Percentiles rank a stretch among this genome's conserved stretches.
phyloP scores from a whole-genome alignment of 129 eudicot genomes.

The Chrysanthemum seticuspe region DNA sequence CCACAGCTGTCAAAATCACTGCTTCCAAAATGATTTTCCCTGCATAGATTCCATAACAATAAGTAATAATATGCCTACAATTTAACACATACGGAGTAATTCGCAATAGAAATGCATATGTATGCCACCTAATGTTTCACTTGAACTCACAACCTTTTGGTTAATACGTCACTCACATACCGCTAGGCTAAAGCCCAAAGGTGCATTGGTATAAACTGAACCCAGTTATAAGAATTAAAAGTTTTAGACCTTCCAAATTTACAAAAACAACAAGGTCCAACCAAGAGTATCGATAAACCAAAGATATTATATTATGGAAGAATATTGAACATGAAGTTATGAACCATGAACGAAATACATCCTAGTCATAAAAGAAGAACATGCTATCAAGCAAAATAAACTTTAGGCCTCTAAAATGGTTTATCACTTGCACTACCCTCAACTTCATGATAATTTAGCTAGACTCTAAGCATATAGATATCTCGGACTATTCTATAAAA shows the following conservation, averaged over 20 bases:
- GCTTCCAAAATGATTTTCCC: constrained; percentile 64
- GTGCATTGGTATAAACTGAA: background rate
- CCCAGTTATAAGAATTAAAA: background rate
- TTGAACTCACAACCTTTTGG: too few relatives aligned
- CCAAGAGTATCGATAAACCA: background rate
- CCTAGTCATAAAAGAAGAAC: background rate
- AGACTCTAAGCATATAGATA: too few relatives aligned
- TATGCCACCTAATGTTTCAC: too few relatives aligned
- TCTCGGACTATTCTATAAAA: too few relatives aligned
- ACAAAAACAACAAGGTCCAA: background rate
- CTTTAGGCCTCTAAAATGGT: too few relatives aligned
- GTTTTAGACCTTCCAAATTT: background rate
- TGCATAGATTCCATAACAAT: constrained; percentile 19
- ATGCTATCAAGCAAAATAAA: background rate
- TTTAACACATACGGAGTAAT: too few relatives aligned
- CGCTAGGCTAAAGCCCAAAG: too few relatives aligned
- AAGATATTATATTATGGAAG: background rate
- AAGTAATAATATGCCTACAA: too few relatives aligned
- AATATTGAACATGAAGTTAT: background rate
- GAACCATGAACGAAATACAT: background rate
- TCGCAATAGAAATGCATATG: too few relatives aligned
- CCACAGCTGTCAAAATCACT: constrained; percentile 57
- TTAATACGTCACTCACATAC: too few relatives aligned
- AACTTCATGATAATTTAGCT: too few relatives aligned
- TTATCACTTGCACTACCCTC: too few relatives aligned